Evolutionary conservation across 352 stramenopile genomes (phyloP).

Genomic region (Phytophthora lateralis): DNA sequence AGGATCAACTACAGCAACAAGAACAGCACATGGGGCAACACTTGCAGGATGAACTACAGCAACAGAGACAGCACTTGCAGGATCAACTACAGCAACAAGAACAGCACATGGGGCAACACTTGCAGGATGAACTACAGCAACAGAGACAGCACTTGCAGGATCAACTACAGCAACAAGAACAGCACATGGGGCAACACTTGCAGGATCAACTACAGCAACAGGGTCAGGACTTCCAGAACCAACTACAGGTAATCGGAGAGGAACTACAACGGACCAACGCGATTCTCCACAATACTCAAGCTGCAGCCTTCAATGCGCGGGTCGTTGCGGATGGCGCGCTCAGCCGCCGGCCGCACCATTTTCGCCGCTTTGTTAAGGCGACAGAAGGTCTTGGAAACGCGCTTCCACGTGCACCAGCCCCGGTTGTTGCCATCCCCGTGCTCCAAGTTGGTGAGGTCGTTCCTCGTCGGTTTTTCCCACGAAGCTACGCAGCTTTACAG

Average conservation of each 20-base stretch:
- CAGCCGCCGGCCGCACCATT: not conserved
- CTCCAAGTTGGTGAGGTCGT: slow-evolving; percentile 8
- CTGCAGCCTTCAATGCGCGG: not conserved
- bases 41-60: not conserved
- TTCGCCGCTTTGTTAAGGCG: slow-evolving; percentile 8
- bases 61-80: not conserved
- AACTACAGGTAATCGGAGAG: not conserved
- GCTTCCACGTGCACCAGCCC: not conserved
- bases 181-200: not conserved
- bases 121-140: not conserved
- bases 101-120: not conserved
- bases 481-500: not conserved
- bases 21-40: not conserved
- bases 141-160: not conserved
- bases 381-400: not conserved
- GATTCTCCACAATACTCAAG: not conserved
- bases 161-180: not conserved
- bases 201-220: not conserved
- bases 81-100: not conserved
- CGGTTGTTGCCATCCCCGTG: not conserved
- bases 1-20: not conserved
- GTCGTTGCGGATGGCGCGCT: not conserved
- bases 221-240: not conserved
- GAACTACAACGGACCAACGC: slow-evolving; percentile 1
- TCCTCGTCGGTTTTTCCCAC: slow-evolving; percentile 5